Conservation (phyloP, 2,329 filamentous ascomycete genomes). For the Cordyceps fumosorosea region DNA sequence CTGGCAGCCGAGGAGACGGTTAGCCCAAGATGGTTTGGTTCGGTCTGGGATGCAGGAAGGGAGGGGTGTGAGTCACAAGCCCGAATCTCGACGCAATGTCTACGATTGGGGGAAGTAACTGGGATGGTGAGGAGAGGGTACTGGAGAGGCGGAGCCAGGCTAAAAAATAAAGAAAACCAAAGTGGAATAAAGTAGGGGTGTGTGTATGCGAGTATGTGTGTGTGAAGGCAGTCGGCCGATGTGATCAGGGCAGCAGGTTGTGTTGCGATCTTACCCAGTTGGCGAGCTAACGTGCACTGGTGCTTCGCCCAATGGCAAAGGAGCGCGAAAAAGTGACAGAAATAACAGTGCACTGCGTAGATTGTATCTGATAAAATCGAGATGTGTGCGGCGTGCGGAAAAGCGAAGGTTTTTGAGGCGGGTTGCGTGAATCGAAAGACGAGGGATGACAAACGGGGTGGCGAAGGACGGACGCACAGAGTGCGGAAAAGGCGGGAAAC, state of each 20-base stretch:
- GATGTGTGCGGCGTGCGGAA: not conserved
- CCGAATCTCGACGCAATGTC: constrained; percentile 22
- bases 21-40: constrained; percentile 16
- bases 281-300: constrained; percentile 5
- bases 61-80: constrained; percentile 28
- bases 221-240: not conserved
- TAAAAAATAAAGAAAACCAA: not conserved
- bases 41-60: constrained; percentile 15
- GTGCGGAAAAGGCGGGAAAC: constrained; percentile 2
- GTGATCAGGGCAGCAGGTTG: not conserved
- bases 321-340: not conserved
- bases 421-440: not conserved
- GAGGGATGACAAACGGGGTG: not conserved
- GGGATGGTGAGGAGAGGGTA: not conserved
- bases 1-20: constrained; percentile 12
- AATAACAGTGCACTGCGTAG: not conserved
- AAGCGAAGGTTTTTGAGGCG: not conserved
- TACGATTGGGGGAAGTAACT: constrained; percentile 11
- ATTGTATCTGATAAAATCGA: not conserved
- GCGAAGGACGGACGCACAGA: not conserved
- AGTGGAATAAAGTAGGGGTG: constrained; percentile 10
- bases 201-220: not conserved
- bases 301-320: constrained; percentile 1
- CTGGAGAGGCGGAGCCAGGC: not conserved
- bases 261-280: constrained; percentile 9